Evolutionary conservation across 495 filamentous ascomycete genomes (phyloP), one percentile per base, ranked within the genome.

Genomic region (Parachaetomium inaequale): DNA sequence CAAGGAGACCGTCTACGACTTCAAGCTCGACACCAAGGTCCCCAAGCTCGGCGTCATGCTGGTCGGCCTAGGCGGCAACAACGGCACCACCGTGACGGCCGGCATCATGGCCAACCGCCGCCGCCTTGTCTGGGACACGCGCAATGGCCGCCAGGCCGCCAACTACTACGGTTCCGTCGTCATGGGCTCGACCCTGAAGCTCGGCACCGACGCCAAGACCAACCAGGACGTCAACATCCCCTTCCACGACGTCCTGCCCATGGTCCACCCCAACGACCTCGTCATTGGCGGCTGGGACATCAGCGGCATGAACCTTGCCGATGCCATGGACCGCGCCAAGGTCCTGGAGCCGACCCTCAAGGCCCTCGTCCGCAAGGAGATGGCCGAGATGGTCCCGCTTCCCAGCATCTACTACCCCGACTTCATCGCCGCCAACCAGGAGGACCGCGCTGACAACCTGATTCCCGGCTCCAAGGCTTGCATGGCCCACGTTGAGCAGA

Each of bases 391-490:
- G 87, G 87, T 87, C 70, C 94, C 94, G 17, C 84, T 98, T 66
- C 93, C 92, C 29, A 92, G 88, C 77, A 89, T 97, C 79, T 98
- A 98, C 85, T 98, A 98, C 73, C 94, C 94, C 5, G 94, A 98
- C 76, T 98, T 98, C 82, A 98, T 98, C 71, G 94, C 94, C 63
- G 89, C 94, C 76, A 98, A 98, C 81, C 94, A 98, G 81, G 93
- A 92, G 75, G 93, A 93, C 68, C 91, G 94, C 72, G 94, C 95
- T 61, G 91, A 98, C 79, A 98, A 98, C 69, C 65, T 95, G 61
- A 76, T 98, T 47, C 77, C 88, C 60, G 94, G 94, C 38, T 82
- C 82, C 74, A 95, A 96, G 81, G 92, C 90, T 62, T 88, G 75
- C 73, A 84, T 77, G 77, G 92, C 84, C 42, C 94, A 98, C 74